Base-by-base conservation (phyloP, 1,139 yeast species). In the Yamadazyma dendronema region DNA sequence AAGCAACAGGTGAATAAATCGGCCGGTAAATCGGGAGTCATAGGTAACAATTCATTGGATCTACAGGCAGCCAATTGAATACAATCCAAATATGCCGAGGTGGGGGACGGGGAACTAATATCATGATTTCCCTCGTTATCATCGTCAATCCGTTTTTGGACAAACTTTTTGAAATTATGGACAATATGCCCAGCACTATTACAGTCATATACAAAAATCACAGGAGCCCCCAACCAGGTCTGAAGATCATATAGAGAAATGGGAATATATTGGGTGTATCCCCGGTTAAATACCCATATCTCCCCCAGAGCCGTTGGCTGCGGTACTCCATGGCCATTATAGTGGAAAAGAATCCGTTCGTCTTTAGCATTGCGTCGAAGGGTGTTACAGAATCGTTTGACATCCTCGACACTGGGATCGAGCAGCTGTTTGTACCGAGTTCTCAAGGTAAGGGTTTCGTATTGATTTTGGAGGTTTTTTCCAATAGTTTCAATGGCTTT, bases 301-400 rank as follows among this genome's bases (percentile, higher is more conserved):
- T 92, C 99, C n/a, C 99, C 99, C 37, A 90, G 81, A 21, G 89
- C 80, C 0, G 98, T 94, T 0, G 99, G 98, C 48, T 89, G 89
- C 0, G 99, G 99, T 2, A 92, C 99, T 13, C 99, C 99, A 56
- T 92, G 99, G 3, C 99, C 99, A 53, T 92, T 92, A 58, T 94
- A 92, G 57, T 94, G 98, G 59, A 92, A 92, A 37, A 92, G 60
- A 9, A 90, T 84, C 38, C 98, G 73, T 54, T 84, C 90, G 45
- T 92, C 97, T 54, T 92, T 86, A 4, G 97, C 96, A 40, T 86
- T 85, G 40, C 97, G 72, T 49, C 98, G 70, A 44, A 92, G 65
- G 0, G 95, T 84, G 50, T 87, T 85, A 57, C 97, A 90, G 52
- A 92, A 86, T 42, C 97, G 71, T 55, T 90, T 92, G 27, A 90